These are phyloP conservation scores for Lyophyllum shimeji DNA, from an alignment of 768 basidiomycete genomes.

Conservation along the genomic window DNA sequence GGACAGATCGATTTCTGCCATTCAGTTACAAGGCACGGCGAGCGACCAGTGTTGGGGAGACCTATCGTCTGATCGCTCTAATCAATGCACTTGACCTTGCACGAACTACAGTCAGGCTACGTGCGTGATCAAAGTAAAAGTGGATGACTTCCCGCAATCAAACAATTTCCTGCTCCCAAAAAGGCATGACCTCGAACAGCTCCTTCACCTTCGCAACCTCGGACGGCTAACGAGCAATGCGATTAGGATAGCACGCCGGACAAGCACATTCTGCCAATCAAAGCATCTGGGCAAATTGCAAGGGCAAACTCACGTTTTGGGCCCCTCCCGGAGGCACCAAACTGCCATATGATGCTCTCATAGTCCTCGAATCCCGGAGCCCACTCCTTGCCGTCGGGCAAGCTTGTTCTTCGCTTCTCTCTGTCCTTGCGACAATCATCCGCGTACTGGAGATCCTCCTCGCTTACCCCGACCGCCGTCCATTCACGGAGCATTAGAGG, in stretches of 20 bases:
- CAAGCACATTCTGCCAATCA: no score
- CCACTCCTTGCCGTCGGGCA: constrained; percentile 13
- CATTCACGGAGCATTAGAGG: constrained; percentile 5
- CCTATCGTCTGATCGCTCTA: no score
- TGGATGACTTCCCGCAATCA: no score
- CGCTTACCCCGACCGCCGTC: constrained; percentile 5
- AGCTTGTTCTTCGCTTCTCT: neutral
- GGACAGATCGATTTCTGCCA: no score
- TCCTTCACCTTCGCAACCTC: constrained; percentile 14
- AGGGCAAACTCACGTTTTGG: constrained; percentile 6
- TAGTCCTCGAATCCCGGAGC: constrained; percentile 16
- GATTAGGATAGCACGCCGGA: constrained; percentile 7
- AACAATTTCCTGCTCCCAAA: constrained; percentile 1
- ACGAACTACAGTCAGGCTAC: no score
- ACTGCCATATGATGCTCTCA: constrained; percentile 8
- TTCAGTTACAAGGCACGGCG: no score
- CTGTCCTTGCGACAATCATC: neutral
- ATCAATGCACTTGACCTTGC: no score
- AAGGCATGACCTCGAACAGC: constrained; percentile 7
- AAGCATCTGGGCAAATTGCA: no score
- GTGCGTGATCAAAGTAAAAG: no score
- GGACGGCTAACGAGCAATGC: constrained; percentile 16
- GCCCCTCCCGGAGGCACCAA: constrained; percentile 2
- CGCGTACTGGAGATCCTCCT: constrained; percentile 7
- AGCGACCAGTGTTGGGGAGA: no score